Base-by-base conservation (phyloP, 768 basidiomycete genomes). In the Inosperma sp. region DNA sequence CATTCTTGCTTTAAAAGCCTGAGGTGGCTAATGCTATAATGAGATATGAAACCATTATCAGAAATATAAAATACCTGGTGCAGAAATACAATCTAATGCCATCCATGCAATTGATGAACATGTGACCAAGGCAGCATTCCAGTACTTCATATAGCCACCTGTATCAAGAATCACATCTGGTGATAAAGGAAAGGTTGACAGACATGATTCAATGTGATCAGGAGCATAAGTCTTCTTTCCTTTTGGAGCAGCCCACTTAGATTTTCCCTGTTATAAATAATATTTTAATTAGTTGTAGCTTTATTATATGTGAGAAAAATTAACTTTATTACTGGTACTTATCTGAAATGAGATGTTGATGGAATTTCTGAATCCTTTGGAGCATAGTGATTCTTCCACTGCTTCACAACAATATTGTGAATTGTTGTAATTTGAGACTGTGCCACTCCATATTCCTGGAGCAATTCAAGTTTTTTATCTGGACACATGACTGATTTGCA, bases 131-230 rank as follows among this genome's bases (percentile, higher is more conserved):
- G 50, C 53, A 2, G 37, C 14, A 14, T 49, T 12, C 62, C 60
- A 63, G 22, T 53, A 60, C 31, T 58, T 51, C 23, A 61, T 35
- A 40, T 58, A 61, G 3, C 58, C 60, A 26, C 60, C 60, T 22
- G 43, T 45, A 22, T 46, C 41, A 6, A 29, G 14, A 5, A 59
- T 57, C 5, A 22, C 19, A 5, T n/a, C 33, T 3, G 33, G 7
- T 9, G 56, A 23, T 40, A 40, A 9, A n/a, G n/a, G n/a, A n/a
- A n/a, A n/a, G n/a, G n/a, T n/a, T n/a, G n/a, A n/a, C n/a, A n/a
- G n/a, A n/a, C n/a, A n/a, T n/a, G n/a, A n/a, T n/a, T n/a, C n/a
- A n/a, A n/a, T n/a, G n/a, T n/a, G n/a, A n/a, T n/a, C n/a, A n/a
- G n/a, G n/a, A n/a, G n/a, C n/a, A n/a, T n/a, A n/a, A n/a, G n/a